These are phyloP conservation scores for Hibiscus mutabilis DNA, from an alignment of 345 rosid genomes.

Conservation along the genomic window DNA sequence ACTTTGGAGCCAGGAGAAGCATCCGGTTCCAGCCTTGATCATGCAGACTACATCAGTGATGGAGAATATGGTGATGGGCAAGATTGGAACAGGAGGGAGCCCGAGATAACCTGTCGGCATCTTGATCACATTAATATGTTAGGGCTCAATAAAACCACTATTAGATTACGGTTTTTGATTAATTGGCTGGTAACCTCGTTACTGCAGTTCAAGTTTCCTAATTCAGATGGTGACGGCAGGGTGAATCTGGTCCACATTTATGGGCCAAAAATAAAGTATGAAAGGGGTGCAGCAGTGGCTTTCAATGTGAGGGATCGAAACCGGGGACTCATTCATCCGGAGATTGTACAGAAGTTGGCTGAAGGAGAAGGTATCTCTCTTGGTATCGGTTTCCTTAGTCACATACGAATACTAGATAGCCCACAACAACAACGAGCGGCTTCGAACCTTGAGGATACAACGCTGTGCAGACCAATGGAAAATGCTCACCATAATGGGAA, in stretches of 20 bases:
- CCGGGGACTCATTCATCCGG: constrained; percentile 72
- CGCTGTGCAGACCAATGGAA: constrained; percentile 66
- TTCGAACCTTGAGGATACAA: constrained; percentile 44
- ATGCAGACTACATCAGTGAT: constrained; percentile 65
- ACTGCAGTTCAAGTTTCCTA: constrained; percentile 69
- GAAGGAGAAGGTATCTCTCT: constrained; percentile 88
- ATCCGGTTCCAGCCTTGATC: constrained; percentile 52
- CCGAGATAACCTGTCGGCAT: constrained; percentile 74
- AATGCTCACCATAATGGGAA: constrained; percentile 50
- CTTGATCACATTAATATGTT: constrained; percentile 86
- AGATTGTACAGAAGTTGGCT: constrained; percentile 82
- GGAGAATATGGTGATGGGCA: constrained; percentile 67
- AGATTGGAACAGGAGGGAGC: constrained; percentile 79
- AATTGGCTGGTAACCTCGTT: constrained; percentile 98
- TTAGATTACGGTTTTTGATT: constrained; percentile 69
- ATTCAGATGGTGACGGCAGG: constrained; percentile 46
- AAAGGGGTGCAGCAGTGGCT: constrained; percentile 96
- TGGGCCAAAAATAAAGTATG: constrained; percentile 96
- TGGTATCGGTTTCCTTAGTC: constrained; percentile 87
- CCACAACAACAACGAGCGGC: constrained; percentile 45
- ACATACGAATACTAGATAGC: constrained; percentile 60
- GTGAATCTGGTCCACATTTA: constrained; percentile 79
- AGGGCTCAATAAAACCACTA: constrained; percentile 91
- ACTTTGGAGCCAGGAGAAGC: constrained; percentile 55
- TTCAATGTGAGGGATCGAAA: constrained; percentile 72